phyloP scores from a whole-genome alignment of 2,329 filamentous ascomycete genomes.

The Colletotrichum acutatum region DNA sequence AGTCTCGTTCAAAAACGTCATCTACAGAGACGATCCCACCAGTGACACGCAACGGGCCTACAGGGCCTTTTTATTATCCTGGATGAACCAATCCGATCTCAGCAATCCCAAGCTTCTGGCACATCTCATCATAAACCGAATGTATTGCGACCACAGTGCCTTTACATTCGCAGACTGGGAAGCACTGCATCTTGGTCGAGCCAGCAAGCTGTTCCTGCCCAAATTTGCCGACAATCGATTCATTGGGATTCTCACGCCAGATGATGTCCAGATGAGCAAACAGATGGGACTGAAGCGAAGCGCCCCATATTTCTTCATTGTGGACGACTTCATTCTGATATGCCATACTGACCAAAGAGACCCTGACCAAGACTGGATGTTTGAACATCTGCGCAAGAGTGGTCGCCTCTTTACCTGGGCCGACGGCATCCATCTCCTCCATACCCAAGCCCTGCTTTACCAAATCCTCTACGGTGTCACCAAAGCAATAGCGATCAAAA shows the following conservation, averaged over 20 bases:
- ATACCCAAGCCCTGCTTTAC: slow-evolving; percentile 7
- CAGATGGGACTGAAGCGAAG: neutral
- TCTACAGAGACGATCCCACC: neutral
- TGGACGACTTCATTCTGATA: neutral
- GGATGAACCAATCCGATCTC: neutral
- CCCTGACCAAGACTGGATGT: neutral
- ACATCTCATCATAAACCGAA: neutral
- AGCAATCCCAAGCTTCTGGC: neutral
- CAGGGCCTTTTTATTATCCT: neutral
- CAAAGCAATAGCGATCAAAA: neutral
- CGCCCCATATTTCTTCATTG: neutral
- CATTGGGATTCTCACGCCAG: neutral
- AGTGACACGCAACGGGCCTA: neutral
- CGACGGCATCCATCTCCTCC: slow-evolving; percentile 22
- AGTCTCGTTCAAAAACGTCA: neutral
- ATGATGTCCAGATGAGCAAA: neutral
- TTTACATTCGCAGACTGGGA: neutral
- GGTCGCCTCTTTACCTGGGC: slow-evolving; percentile 21
- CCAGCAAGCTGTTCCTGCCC: neutral
- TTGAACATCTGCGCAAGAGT: neutral
- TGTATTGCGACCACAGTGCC: neutral
- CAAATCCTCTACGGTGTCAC: neutral
- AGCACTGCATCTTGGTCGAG: neutral
- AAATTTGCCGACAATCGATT: neutral
- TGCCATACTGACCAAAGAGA: neutral